A percentile compares a stretch with the other conserved stretches of the same genome.
These are phyloP conservation scores for Ligustrum vulgare DNA, from an alignment of 257 asterid genomes.

Conservation along the genomic window DNA sequence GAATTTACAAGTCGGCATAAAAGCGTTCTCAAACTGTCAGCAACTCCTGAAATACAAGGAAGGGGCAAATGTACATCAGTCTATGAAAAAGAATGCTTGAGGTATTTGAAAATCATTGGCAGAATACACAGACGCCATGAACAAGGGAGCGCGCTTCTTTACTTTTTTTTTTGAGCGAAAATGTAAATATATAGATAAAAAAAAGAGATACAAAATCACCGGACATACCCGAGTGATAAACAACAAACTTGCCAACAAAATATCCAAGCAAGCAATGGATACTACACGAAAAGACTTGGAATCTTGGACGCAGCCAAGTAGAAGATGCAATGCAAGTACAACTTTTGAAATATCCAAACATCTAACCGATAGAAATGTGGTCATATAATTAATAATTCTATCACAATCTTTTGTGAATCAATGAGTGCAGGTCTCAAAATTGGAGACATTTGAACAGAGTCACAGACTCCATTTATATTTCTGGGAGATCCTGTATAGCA, in stretches of 20 bases:
- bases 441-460: neutral
- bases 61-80: neutral
- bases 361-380: slow-evolving; percentile 1
- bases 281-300: neutral
- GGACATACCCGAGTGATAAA: neutral
- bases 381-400: neutral
- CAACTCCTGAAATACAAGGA: slow-evolving; percentile 49
- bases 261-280: neutral
- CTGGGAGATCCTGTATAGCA: neutral
- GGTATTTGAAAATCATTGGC: neutral
- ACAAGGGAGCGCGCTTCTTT: neutral
- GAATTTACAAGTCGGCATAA: slow-evolving; percentile 18
- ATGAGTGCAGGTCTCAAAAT: neutral
- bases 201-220: too few species aligned
- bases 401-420: neutral
- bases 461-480: neutral
- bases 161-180: too few species aligned
- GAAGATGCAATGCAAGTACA: too few species aligned
- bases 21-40: slow-evolving; percentile 42
- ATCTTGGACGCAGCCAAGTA: neutral
- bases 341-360: slow-evolving; percentile 13
- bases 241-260: slow-evolving; percentile 9
- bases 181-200: too few species aligned
- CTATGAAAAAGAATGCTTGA: neutral
- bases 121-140: neutral